A percentile compares a stretch with the other conserved stretches of the same genome.
phyloP scores from a whole-genome alignment of 257 asterid species.

The Mentha longifolia region DNA sequence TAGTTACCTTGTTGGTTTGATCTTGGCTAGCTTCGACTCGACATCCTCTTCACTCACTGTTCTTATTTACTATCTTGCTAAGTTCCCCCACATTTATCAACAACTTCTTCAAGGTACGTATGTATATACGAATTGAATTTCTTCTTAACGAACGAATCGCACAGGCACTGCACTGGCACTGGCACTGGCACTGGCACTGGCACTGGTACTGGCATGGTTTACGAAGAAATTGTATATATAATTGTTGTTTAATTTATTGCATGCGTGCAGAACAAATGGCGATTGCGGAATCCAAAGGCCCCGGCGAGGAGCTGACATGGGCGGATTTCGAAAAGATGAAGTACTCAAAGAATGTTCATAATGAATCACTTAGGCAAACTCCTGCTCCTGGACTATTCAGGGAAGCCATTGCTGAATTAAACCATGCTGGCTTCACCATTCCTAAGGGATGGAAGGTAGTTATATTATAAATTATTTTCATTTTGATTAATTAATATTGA shows the following conservation, averaged over 20 bases:
- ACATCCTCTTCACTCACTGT: conserved; percentile 58
- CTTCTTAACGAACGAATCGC: no score
- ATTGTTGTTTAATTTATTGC: no score
- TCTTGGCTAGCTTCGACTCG: conserved; percentile 65
- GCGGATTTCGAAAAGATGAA: no score
- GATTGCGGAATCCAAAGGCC: conserved; percentile 49
- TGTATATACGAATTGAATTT: no score
- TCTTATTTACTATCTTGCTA: conserved; percentile 56
- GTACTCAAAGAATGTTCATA: no score
- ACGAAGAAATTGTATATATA: no score
- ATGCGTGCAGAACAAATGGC: conserved; percentile 59
- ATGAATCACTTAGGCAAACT: no score
- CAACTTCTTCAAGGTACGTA: conserved; percentile 59
- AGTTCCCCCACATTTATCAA: conserved; percentile 62
- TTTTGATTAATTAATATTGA: no score
- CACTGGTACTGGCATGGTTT: no score
- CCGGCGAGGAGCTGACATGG: conserved; percentile 18
- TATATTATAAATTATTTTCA: no score
- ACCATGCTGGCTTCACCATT: conserved; percentile 56
- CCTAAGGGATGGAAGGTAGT: conserved; percentile 69
- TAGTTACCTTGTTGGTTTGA: conserved; percentile 46
- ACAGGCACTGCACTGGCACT: no score
- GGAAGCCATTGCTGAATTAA: conserved; percentile 43
- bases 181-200: no score
- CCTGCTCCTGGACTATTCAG: conserved; percentile 55